phyloP scores from a whole-genome alignment of 169 alveolate genomes.

The Plasmodium gonderi region DNA sequence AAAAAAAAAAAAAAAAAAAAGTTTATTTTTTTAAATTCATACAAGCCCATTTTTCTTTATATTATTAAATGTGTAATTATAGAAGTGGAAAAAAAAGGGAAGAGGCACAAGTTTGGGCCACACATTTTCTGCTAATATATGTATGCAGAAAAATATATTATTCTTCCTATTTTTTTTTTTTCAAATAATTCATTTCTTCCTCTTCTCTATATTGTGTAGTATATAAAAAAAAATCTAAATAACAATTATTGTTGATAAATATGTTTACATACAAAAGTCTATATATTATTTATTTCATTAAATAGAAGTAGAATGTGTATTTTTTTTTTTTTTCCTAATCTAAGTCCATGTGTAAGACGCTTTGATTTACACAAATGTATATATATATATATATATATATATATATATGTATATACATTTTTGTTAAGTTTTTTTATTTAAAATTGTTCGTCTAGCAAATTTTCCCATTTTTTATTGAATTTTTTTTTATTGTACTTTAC shows the following conservation, averaged over 20 bases:
- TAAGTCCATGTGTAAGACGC: not conserved
- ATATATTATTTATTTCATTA: not conserved
- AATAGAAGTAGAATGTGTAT: not conserved
- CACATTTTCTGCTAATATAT: not conserved
- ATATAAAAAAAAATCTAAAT: not conserved
- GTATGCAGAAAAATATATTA: not conserved
- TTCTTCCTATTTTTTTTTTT: not conserved
- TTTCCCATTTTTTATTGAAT: not conserved
- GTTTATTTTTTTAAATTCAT: not conserved
- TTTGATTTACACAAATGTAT: too few relatives aligned
- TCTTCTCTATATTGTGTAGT: not conserved
- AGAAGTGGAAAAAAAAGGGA: slow-evolving; percentile 10
- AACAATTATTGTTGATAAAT: not conserved
- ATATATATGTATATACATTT: too few relatives aligned
- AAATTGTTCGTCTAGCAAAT: not conserved
- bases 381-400: too few relatives aligned
- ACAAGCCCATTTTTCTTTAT: not conserved
- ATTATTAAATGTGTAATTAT: slow-evolving; percentile 51
- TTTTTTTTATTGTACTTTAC: too few relatives aligned
- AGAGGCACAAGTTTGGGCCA: not conserved
- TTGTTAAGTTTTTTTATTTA: not conserved
- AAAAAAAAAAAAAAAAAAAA: not conserved
- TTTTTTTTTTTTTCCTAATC: not conserved
- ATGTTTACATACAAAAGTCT: not conserved
- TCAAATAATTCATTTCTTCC: not conserved